A percentile compares a stretch with the other conserved stretches of the same genome.
Conservation (phyloP, 306 rosid species). For the Cucurbita ficifolia region DNA sequence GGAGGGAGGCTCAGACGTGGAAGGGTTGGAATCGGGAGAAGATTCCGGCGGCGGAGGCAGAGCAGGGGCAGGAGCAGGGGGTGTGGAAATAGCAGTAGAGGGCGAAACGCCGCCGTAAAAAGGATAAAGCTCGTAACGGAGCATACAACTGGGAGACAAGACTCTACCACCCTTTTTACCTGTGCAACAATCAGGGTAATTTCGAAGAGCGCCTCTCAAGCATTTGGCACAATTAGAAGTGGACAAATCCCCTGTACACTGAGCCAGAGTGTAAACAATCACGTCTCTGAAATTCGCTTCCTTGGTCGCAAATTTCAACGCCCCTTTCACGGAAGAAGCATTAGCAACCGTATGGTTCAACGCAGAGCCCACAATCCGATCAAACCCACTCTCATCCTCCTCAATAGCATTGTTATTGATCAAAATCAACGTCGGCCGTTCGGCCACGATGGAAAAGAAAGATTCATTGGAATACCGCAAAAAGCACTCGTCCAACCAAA, state of each 20-base stretch:
- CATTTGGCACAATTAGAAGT: neutral
- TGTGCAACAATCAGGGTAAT: neutral
- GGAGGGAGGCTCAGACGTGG: too few relatives aligned
- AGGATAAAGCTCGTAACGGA: constrained; percentile 1
- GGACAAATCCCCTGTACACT: constrained; percentile 1
- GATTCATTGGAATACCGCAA: neutral
- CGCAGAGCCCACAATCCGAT: neutral
- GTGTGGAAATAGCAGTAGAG: neutral
- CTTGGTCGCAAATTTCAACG: neutral
- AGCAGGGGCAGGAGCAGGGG: neutral
- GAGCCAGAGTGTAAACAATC: neutral
- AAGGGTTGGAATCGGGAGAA: too few relatives aligned
- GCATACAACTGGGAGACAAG: neutral
- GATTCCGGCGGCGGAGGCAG: neutral
- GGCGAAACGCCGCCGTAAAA: neutral
- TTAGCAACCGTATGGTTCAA: neutral
- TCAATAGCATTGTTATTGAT: neutral
- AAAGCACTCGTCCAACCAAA: neutral
- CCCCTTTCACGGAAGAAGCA: neutral
- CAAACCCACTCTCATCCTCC: neutral
- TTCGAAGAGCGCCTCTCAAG: neutral
- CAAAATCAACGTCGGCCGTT: neutral
- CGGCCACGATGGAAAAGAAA: neutral
- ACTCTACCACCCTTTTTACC: neutral
- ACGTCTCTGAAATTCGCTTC: neutral